Conservation (phyloP, 1,139 yeast species). For the Geotrichum siamense region DNA sequence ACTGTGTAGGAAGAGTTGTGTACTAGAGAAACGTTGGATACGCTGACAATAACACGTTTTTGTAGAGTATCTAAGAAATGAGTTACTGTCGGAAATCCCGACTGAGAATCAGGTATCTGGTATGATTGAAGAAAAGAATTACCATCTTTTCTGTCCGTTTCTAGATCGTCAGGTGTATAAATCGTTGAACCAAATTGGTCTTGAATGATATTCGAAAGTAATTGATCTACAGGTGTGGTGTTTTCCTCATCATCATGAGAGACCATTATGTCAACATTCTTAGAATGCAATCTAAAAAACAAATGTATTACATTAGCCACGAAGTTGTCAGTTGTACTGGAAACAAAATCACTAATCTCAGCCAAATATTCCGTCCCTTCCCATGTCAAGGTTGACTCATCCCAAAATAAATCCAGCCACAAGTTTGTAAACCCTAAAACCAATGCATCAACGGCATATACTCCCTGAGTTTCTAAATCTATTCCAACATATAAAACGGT, state of each 20-base stretch:
- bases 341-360: constrained; percentile 38
- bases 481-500: constrained; percentile 55
- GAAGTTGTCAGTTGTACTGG: constrained; percentile 32
- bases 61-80: constrained; percentile 40
- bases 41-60: constrained; percentile 37
- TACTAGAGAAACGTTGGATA: constrained; percentile 20
- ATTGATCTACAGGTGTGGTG: background rate
- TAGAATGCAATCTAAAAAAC: constrained; percentile 12
- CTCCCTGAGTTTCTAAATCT: constrained; percentile 43
- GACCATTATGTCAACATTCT: constrained; percentile 7
- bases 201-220: constrained; percentile 2
- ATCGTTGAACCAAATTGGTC: constrained; percentile 22
- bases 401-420: constrained; percentile 61
- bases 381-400: constrained; percentile 46
- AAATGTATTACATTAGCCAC: constrained; percentile 4
- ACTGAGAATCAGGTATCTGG: constrained; percentile 12
- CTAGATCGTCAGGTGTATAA: constrained; percentile 35
- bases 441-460: constrained; percentile 44
- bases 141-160: constrained; percentile 25
- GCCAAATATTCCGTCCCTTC: constrained; percentile 39
- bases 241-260: too few species aligned
- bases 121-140: constrained; percentile 24
- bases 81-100: constrained; percentile 41
- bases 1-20: constrained; percentile 17
- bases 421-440: constrained; percentile 48